A percentile compares a stretch with the other conserved stretches of the same genome.
These are phyloP conservation scores for Neurospora pannonica DNA, from an alignment of 495 filamentous ascomycete genomes.

Conservation along the genomic window DNA sequence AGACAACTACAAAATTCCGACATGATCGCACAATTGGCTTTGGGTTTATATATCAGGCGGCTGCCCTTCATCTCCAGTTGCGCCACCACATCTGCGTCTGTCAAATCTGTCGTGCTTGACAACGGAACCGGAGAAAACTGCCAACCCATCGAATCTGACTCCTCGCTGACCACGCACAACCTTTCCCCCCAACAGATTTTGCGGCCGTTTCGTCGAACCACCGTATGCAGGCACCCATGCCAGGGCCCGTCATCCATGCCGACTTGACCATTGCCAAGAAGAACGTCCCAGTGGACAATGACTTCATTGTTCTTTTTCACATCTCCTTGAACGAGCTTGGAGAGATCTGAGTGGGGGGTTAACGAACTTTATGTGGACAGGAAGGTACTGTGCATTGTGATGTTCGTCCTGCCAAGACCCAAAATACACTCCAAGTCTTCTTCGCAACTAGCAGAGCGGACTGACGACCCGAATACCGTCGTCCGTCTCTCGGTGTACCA, in stretches of 20 bases:
- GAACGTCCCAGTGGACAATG: neutral
- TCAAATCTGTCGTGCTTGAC: neutral
- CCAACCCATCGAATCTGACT: neutral
- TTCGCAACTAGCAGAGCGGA: neutral
- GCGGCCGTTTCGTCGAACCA: neutral
- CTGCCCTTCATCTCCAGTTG: neutral
- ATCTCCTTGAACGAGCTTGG: too few relatives aligned
- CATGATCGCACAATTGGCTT: neutral
- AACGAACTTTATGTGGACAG: neutral
- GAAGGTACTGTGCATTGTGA: neutral
- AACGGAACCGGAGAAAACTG: neutral
- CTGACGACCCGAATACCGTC: neutral
- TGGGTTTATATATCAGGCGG: neutral
- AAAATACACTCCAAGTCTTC: neutral
- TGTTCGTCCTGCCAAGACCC: neutral
- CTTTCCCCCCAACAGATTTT: neutral
- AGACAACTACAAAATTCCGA: neutral
- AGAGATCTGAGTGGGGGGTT: neutral
- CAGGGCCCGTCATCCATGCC: neutral
- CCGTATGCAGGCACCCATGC: neutral
- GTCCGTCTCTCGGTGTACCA: neutral
- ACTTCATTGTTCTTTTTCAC: neutral
- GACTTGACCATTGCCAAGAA: neutral
- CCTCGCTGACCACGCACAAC: neutral
- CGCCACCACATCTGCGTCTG: neutral